These are phyloP conservation scores for Drechslerella coelobrocha DNA, from an alignment of 2,329 filamentous ascomycete species.

Conservation along the genomic window DNA sequence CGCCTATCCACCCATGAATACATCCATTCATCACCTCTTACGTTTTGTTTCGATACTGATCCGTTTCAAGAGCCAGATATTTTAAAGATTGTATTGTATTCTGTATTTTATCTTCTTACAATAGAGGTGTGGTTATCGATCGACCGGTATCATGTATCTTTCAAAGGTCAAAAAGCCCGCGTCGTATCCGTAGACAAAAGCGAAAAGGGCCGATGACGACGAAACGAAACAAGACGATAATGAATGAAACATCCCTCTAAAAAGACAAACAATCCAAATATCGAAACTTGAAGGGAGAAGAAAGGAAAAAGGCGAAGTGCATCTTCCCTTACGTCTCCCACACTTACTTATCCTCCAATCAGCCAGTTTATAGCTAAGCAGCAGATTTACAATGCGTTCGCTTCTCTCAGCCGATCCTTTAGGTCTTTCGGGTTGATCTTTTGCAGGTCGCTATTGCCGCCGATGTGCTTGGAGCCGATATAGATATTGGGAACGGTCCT, in stretches of 20 bases:
- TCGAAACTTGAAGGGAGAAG: not conserved
- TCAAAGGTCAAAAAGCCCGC: no score
- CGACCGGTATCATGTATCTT: not conserved
- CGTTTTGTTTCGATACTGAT: no score
- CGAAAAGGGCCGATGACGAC: no score
- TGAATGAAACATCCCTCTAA: constrained; percentile 11
- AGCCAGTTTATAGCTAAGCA: no score
- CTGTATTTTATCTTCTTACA: no score
- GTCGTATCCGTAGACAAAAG: no score
- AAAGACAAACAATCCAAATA: constrained; percentile 1
- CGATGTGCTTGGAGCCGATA: constrained; percentile 89
- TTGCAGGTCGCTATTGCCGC: constrained; percentile 90
- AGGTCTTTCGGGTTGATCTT: constrained; percentile 70
- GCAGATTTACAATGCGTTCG: constrained; percentile 61
- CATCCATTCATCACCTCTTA: no score
- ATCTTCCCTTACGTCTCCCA: constrained; percentile 4
- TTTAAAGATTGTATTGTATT: no score
- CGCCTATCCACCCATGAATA: no score
- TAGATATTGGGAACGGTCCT: constrained; percentile 94
- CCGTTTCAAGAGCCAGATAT: no score
- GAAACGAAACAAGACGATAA: constrained; percentile 2
- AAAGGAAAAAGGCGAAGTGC: not conserved
- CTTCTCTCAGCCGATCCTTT: constrained; percentile 68
- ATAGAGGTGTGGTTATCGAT: no score
- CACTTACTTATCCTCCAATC: no score